phyloP scores from a whole-genome alignment of 2,329 filamentous ascomycete genomes.

The Diaporthe ilicicola region DNA sequence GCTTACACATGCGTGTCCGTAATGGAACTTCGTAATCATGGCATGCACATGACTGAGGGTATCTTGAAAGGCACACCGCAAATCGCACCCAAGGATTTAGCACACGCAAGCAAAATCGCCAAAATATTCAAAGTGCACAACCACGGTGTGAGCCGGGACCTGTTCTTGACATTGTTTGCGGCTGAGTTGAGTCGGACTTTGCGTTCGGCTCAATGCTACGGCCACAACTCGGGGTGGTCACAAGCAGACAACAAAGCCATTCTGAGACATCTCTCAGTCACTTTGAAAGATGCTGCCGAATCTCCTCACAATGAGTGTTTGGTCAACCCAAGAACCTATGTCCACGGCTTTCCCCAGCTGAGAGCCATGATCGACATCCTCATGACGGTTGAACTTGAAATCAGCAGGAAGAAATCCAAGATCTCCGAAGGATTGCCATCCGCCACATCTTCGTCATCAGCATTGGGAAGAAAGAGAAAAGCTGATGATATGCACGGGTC shows the following conservation, averaged over 20 bases:
- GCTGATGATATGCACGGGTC: not conserved
- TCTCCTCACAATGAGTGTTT: not conserved
- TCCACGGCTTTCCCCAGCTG: not conserved
- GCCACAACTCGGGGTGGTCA: not conserved
- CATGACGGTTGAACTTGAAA: not conserved
- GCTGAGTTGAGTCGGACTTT: not conserved
- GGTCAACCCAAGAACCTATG: slow-evolving; percentile 5
- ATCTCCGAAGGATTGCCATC: too few relatives aligned
- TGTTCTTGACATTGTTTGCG: slow-evolving; percentile 2
- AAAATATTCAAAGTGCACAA: not conserved
- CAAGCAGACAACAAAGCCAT: not conserved
- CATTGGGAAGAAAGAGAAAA: not conserved
- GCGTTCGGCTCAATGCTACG: not conserved
- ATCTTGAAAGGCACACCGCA: not conserved
- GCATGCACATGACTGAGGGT: not conserved
- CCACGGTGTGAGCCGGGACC: not conserved
- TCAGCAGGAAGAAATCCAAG: not conserved
- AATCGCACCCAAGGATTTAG: not conserved
- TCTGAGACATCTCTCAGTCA: not conserved
- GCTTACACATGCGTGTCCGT: not conserved
- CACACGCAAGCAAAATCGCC: not conserved
- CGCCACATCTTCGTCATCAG: not conserved
- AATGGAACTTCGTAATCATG: not conserved
- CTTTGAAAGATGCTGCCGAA: not conserved
- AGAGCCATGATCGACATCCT: slow-evolving; percentile 4